These are phyloP conservation scores for Colletotrichum siamense DNA, from an alignment of 2,329 filamentous ascomycete genomes.

Conservation along the genomic window DNA sequence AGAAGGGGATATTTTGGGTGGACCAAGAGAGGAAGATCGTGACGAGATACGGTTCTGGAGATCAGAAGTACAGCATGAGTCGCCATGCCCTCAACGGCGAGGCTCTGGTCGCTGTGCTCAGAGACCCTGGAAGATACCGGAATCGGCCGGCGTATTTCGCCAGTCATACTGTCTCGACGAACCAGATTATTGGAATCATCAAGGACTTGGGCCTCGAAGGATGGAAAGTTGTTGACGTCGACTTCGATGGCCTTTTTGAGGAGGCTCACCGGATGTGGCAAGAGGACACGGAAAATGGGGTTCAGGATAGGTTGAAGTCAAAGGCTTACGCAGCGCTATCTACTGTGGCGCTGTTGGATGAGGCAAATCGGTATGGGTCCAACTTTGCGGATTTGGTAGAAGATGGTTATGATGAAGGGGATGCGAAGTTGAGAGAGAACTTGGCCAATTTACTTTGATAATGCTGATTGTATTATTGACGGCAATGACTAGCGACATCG, in stretches of 20 bases:
- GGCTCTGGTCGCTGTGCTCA: slow-evolving; percentile 11
- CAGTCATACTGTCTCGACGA: slow-evolving; percentile 11
- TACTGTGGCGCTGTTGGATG: slow-evolving; percentile 18
- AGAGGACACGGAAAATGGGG: neutral
- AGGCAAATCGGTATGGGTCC: slow-evolving; percentile 18
- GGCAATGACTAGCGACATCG: neutral
- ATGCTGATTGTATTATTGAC: neutral
- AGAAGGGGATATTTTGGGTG: slow-evolving; percentile 24
- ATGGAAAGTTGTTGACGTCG: neutral
- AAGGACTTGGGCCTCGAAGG: neutral
- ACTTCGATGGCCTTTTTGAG: neutral
- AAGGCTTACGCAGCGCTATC: slow-evolving; percentile 15
- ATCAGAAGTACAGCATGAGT: slow-evolving; percentile 11
- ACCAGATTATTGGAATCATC: neutral
- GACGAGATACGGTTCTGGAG: slow-evolving; percentile 11
- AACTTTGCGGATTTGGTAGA: slow-evolving; percentile 16
- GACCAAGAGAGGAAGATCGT: slow-evolving; percentile 10
- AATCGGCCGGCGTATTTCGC: slow-evolving; percentile 8
- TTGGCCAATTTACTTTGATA: neutral
- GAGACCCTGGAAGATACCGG: neutral
- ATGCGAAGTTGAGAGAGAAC: neutral
- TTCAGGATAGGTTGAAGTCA: slow-evolving; percentile 5
- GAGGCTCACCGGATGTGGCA: slow-evolving; percentile 2
- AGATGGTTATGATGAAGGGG: slow-evolving; percentile 1
- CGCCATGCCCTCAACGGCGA: slow-evolving; percentile 5